phyloP scores from a whole-genome alignment of 306 rosid species.

The Medicago arabica region DNA sequence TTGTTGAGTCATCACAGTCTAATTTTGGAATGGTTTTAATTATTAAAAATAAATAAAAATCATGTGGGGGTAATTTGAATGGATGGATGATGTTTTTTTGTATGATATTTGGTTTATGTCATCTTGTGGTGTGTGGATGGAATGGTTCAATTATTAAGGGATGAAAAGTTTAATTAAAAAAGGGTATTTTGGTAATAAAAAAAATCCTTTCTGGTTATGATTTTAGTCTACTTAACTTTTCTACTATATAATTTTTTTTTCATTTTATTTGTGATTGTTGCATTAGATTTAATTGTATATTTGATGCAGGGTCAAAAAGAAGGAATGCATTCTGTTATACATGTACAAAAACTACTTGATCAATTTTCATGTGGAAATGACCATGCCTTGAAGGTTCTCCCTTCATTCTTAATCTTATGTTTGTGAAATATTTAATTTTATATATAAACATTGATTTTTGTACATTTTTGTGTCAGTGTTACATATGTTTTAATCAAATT shows the following conservation, averaged over 20 bases:
- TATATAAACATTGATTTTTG: slow-evolving; percentile 24
- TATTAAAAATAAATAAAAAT: background rate
- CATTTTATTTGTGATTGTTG: slow-evolving; percentile 10
- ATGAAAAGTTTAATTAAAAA: background rate
- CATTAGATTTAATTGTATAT: background rate
- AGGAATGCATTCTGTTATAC: slow-evolving; percentile 44
- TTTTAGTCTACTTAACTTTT: slow-evolving; percentile 25
- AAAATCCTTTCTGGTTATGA: slow-evolving; percentile 24
- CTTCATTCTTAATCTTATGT: slow-evolving; percentile 7
- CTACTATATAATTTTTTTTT: background rate
- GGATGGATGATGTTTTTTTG: too few relatives aligned
- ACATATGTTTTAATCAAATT: slow-evolving; percentile 31
- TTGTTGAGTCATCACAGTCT: background rate
- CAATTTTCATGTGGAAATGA: slow-evolving; percentile 64
- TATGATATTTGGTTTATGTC: background rate
- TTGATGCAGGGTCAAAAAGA: slow-evolving; percentile 59
- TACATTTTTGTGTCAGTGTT: background rate
- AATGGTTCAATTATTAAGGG: slow-evolving; percentile 3
- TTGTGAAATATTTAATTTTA: background rate
- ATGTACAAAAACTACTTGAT: slow-evolving; percentile 50
- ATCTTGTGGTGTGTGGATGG: background rate
- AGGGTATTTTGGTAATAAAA: background rate
- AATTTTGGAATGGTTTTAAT: background rate
- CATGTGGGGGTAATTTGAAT: background rate
- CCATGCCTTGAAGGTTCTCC: slow-evolving; percentile 64